phyloP scores from a whole-genome alignment of 768 basidiomycete genomes.

The Auriscalpium microsporum region DNA sequence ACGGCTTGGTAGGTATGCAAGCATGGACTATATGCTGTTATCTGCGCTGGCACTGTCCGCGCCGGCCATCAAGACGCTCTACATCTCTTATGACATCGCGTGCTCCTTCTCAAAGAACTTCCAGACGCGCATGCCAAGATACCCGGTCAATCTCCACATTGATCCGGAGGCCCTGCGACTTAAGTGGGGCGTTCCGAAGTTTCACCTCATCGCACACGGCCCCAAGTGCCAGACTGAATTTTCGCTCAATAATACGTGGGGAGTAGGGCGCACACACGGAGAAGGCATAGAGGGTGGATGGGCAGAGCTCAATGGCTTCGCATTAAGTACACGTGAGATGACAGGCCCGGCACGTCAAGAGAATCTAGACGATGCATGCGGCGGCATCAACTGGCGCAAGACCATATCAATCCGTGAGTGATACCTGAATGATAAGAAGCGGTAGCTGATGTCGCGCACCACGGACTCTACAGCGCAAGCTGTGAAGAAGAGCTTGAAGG shows the following conservation, averaged over 20 bases:
- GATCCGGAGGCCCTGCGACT: neutral
- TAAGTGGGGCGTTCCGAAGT: constrained; percentile 21
- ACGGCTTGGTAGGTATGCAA: constrained; percentile 16
- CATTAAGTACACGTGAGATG: constrained; percentile 11
- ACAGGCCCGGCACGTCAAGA: constrained; percentile 6
- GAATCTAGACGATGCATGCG: constrained; percentile 5
- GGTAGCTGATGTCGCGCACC: no score
- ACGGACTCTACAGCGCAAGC: neutral
- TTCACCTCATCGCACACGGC: constrained; percentile 25
- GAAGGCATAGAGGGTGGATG: constrained; percentile 15
- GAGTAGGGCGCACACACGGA: constrained; percentile 13
- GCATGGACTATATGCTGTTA: constrained; percentile 25
- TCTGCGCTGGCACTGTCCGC: constrained; percentile 7
- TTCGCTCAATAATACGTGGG: constrained; percentile 6
- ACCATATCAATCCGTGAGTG: neutral
- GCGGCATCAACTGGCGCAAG: constrained; percentile 13
- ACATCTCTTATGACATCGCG: constrained; percentile 25
- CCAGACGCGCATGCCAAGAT: constrained; percentile 10
- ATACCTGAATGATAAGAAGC: neutral
- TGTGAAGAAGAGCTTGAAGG: neutral
- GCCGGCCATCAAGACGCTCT: neutral
- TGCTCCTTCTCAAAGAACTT: constrained; percentile 25
- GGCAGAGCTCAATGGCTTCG: constrained; percentile 7
- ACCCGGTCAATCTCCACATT: neutral
- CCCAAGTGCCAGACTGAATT: constrained; percentile 9